Evolutionary conservation across 108 stramenopile genomes (phyloP), one percentile per base, ranked within the genome.

Genomic region (Cylindrotheca closterium): DNA sequence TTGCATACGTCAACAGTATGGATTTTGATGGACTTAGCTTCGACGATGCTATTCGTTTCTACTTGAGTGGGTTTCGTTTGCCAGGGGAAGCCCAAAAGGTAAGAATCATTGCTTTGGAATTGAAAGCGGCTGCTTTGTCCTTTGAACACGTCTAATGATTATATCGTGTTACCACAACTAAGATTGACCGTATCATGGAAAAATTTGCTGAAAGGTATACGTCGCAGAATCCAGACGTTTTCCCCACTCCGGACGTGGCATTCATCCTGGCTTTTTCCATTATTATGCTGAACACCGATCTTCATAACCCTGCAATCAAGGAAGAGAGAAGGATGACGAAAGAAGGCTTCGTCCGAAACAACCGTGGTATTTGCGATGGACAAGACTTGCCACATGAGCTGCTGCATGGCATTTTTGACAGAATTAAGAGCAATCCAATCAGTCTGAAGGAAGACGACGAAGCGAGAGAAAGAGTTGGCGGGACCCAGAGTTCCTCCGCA

Each of bases 181-280:
- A 83, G 83, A 99, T 99, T 77, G 98, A 99, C 71, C 97, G 98
- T 29, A 98, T 99, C 62, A 97, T 99, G 96, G 98, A 99, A 67
- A 97, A 96, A 46, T 99, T 98, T 75, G 96, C 98, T 18, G 98
- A 96, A 71, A 79, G 91, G 5, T 99, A 92, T 75, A 94, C 82
- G 30, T 73, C 76, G 42, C 94, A 96, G 64, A 96, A 96, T 73
- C 75, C 81, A 4, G 67, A 57, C 28, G 85, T 84, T 10, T 98
- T 99, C 66, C 96, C 98, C 3, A 82, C 78, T 23, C 96, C 97
- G 5, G 98, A 99, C 73, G 86, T 87, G 31, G 98, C 97, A 0
- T 99, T 98, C 67, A 96, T 99, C 32, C 89, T 99, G 18, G 93
- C 97, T 21, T 99, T 98, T 88, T 93, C 94, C 7, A 91, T 97